Evolutionary conservation across 2,329 filamentous ascomycete species (phyloP), one percentile per base, ranked within the genome.

Genomic region (Coleophoma crateriformis): DNA sequence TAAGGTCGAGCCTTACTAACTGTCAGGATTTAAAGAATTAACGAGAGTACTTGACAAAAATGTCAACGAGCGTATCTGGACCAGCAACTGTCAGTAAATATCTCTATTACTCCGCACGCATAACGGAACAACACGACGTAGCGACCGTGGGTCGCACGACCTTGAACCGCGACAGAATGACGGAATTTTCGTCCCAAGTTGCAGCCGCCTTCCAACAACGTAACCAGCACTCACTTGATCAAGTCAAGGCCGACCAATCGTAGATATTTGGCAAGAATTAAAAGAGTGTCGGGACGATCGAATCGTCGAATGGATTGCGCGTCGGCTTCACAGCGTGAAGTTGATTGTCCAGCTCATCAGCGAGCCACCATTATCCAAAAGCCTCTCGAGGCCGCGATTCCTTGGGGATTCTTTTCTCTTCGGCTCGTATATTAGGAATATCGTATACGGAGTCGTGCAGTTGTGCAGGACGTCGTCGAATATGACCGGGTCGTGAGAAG

Each of bases 41-140:
- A 77, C 71, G 78, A 81, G 70, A 78, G 78, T 78, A 79, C 71
- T 77, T 79, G 78, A 80, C 76, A 71, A 66, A 65, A 60, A 65
- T 70, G 70, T 75, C 72, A 78, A 79, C 62, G 74, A 79, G 69
- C 65, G 76, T 75, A 49, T 55, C 59, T 61, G 60, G 62, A 53
- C 11, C 13, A 22, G 39, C 39, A 20, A 41, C 17, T 13, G 17
- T 41, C 39, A 41, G 39, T 41, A 41, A 41, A 17, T 15, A 41
- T 17, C 13, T 45, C 22, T 45, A 19, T 46, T 32, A 27, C n/a
- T 49, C 33, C 17, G 15, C 32, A 50, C 48, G 61, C 55, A 62
- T 61, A 48, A 61, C 57, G 58, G 58, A 63, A 59, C 55, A 46
- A 50, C 57, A 45, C 39, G 43, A 48, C 40, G 47, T 47, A 48